Percentiles rank a stretch among this genome's conserved stretches.
Conservation (phyloP, 345 rosid genomes). For the Citrus inodora region DNA sequence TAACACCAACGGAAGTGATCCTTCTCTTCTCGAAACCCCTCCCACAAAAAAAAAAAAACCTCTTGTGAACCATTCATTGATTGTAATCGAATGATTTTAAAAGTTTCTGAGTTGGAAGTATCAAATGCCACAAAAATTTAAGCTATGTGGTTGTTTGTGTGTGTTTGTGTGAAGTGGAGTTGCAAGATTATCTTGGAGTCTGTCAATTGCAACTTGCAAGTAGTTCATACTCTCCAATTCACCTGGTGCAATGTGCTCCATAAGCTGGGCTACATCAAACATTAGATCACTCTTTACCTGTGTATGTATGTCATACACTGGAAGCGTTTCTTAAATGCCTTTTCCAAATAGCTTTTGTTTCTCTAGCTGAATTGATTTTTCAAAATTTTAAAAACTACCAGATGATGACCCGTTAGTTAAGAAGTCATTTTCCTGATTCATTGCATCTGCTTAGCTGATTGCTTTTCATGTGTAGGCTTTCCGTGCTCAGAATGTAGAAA, state of each 20-base stretch:
- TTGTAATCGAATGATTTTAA: background rate
- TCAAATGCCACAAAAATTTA: background rate
- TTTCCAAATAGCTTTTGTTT: background rate
- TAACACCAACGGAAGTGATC: background rate
- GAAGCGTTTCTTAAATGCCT: background rate
- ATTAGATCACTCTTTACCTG: background rate
- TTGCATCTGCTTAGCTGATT: slow-evolving; percentile 11
- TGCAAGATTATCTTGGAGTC: background rate
- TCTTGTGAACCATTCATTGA: background rate
- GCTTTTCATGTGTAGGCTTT: slow-evolving; percentile 56
- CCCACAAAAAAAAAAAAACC: no score
- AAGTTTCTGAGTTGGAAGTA: background rate
- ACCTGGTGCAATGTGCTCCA: background rate
- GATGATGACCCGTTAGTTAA: background rate
- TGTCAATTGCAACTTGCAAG: background rate
- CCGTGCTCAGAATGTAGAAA: slow-evolving; percentile 76
- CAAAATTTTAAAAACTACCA: background rate
- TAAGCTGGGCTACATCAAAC: background rate
- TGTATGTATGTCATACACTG: background rate
- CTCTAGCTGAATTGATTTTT: background rate
- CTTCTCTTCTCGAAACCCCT: background rate
- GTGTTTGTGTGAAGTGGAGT: background rate
- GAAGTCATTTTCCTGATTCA: background rate
- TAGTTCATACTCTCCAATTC: background rate
- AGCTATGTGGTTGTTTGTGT: background rate